These are phyloP conservation scores for Carex arenaria DNA, from an alignment of 202 grass and related monocot species.

Conservation along the genomic window DNA sequence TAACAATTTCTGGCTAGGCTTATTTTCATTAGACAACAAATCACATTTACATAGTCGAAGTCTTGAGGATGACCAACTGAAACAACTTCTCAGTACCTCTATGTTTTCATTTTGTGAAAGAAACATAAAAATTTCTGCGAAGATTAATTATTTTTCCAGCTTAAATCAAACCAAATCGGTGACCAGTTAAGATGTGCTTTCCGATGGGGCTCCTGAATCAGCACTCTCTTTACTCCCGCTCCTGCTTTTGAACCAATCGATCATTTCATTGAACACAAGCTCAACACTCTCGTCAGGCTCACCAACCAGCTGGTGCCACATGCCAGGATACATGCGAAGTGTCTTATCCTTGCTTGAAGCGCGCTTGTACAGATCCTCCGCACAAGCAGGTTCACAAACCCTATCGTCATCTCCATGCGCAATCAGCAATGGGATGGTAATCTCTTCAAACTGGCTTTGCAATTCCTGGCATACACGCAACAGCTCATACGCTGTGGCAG, in stretches of 20 bases:
- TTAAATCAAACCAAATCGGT: neutral
- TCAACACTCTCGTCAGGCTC: conserved; percentile 83
- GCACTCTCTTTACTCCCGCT: neutral
- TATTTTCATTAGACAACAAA: neutral
- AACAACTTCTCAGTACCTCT: too few species aligned
- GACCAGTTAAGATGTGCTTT: neutral
- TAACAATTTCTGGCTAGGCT: neutral
- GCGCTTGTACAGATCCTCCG: conserved; percentile 68
- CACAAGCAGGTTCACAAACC: conserved; percentile 75
- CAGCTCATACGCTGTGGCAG: conserved; percentile 80
- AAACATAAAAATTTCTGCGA: neutral
- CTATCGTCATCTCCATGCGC: conserved; percentile 70
- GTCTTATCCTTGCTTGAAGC: conserved; percentile 77
- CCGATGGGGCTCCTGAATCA: neutral
- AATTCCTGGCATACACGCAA: conserved; percentile 79
- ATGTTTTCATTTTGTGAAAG: neutral
- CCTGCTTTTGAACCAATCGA: conserved; percentile 61
- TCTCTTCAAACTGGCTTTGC: conserved; percentile 70
- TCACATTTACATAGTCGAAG: neutral
- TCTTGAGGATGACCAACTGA: neutral
- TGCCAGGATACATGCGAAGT: conserved; percentile 58
- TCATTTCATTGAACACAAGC: conserved; percentile 67
- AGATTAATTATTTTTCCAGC: neutral
- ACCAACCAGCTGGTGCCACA: conserved; percentile 93
- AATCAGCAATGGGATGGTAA: conserved; percentile 60